Percentiles rank a stretch among this genome's conserved stretches.
Evolutionary conservation across 305 asterid species (phyloP).

Genomic region (Rubia peregrina): DNA sequence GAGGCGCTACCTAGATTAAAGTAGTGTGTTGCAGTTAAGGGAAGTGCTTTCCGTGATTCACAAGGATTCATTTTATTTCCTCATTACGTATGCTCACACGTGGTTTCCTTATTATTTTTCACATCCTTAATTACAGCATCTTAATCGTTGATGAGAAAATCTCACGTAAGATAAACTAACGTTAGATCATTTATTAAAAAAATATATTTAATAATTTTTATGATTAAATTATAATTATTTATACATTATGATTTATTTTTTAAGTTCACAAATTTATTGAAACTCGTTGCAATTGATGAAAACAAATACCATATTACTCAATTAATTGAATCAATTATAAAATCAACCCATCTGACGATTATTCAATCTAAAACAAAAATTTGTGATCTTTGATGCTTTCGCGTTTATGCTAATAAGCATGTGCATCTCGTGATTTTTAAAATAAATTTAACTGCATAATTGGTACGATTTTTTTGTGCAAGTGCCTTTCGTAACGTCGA

Average conservation of each 20-base stretch:
- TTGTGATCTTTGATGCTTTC: background rate
- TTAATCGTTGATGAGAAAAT: background rate
- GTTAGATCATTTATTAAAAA: no score
- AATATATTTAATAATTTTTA: no score
- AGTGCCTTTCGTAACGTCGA: background rate
- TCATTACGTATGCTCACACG: slow-evolving; percentile 15
- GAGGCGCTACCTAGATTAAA: background rate
- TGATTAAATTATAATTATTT: no score
- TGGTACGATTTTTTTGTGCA: background rate
- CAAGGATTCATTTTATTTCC: background rate
- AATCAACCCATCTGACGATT: no score
- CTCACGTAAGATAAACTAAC: no score
- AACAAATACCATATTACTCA: no score
- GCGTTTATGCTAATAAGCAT: background rate
- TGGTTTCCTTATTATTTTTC: background rate
- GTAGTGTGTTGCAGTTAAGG: slow-evolving; percentile 12
- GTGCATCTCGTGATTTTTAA: background rate
- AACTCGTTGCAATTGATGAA: no score
- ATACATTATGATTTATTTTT: no score
- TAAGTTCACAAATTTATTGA: no score
- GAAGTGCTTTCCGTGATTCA: slow-evolving; percentile 21
- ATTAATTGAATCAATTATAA: no score
- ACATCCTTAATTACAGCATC: background rate
- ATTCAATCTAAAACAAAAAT: no score
- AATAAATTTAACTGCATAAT: background rate